Evolutionary conservation across 495 filamentous ascomycete species (phyloP).

Genomic region (Chaetomium cochliodes): DNA sequence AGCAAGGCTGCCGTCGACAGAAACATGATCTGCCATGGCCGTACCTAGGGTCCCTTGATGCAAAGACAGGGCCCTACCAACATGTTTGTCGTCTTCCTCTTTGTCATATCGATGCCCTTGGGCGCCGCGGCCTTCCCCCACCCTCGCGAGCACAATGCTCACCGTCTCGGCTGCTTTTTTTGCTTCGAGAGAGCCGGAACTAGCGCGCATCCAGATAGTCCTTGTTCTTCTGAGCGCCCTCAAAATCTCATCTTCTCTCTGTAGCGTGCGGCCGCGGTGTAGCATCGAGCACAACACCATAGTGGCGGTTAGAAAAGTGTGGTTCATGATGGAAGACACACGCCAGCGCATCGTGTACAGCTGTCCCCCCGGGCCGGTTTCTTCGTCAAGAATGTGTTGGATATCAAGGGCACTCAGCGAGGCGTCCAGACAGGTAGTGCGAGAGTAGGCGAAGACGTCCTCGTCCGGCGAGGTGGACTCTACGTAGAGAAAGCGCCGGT

Average conservation of each 20-base stretch:
- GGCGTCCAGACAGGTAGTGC: slow-evolving; percentile 37
- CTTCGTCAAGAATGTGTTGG: slow-evolving; percentile 40
- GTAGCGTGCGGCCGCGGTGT: not conserved
- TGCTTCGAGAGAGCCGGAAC: not conserved
- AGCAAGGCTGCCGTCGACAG: not conserved
- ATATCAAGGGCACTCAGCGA: slow-evolving; percentile 38
- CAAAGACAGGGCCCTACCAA: not conserved
- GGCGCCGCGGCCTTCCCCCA: not conserved
- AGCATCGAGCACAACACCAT: slow-evolving; percentile 40
- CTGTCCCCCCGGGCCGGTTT: slow-evolving; percentile 24
- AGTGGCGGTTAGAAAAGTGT: slow-evolving; percentile 41
- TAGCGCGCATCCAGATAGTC: slow-evolving; percentile 7
- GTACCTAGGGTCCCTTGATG: not conserved
- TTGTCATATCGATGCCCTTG: not conserved
- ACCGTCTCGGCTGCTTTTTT: slow-evolving; percentile 5
- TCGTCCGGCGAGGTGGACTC: not conserved
- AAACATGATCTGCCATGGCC: too few species aligned
- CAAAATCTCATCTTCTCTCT: slow-evolving; percentile 1
- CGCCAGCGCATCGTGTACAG: slow-evolving; percentile 34
- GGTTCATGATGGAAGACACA: slow-evolving; percentile 35
- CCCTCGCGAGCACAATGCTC: not conserved
- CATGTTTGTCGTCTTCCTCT: not conserved
- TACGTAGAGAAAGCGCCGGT: slow-evolving; percentile 33
- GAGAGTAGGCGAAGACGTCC: slow-evolving; percentile 35
- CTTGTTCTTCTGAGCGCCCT: not conserved